Evolutionary conservation across 2,329 filamentous ascomycete species (phyloP).

Genomic region (Aspergillus sp.): DNA sequence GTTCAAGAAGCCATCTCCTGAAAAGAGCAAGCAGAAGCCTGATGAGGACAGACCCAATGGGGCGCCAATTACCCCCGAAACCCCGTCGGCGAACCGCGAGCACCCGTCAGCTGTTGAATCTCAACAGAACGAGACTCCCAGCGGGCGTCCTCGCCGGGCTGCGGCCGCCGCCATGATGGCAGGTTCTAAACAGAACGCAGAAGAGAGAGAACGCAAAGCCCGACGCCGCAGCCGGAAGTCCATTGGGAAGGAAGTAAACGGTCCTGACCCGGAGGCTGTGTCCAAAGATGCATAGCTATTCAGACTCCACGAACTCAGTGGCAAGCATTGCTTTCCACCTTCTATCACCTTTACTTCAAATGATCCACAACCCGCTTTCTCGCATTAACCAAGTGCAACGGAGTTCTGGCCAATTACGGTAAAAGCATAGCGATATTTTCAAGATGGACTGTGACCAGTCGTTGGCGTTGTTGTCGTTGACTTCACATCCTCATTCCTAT

Average conservation of each 20-base stretch:
- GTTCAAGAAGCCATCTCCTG: neutral
- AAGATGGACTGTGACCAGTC: neutral
- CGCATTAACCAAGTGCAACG: neutral
- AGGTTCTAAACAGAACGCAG: slow-evolving; percentile 18
- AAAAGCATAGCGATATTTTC: slow-evolving; percentile 6
- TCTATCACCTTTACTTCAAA: neutral
- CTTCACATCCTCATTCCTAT: neutral
- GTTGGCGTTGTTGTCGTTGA: neutral
- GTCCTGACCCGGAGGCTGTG: neutral
- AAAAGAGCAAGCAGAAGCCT: neutral
- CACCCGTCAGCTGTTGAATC: neutral
- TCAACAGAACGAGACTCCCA: slow-evolving; percentile 8
- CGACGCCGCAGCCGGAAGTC: slow-evolving; percentile 14
- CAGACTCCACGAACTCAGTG: slow-evolving; percentile 2
- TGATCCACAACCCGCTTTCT: neutral
- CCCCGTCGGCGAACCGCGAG: neutral
- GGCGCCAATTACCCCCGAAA: slow-evolving; percentile 1
- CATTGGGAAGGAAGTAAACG: neutral
- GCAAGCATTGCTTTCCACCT: neutral
- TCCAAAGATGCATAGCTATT: neutral
- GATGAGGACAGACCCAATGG: neutral
- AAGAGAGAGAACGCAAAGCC: slow-evolving; percentile 18
- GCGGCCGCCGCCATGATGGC: slow-evolving; percentile 21
- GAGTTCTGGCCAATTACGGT: slow-evolving; percentile 1
- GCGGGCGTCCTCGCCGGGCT: slow-evolving; percentile 22